These are phyloP conservation scores for Thermothelomyces thermophilus DNA, from an alignment of 2,329 filamentous ascomycete species.

Conservation along the genomic window DNA sequence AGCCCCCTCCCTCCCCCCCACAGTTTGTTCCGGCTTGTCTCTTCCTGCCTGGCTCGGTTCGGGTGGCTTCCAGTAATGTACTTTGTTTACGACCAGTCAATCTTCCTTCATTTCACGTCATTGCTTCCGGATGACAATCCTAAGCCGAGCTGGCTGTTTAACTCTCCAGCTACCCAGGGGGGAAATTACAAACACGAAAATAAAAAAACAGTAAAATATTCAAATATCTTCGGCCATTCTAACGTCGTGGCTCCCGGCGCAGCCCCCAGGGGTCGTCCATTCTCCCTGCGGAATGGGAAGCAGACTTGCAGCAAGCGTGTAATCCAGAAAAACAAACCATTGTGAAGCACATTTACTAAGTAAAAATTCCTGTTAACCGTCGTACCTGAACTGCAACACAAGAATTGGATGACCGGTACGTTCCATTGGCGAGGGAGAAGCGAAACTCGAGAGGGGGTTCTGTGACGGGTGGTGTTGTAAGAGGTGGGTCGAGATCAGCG, in stretches of 20 bases:
- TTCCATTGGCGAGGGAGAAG: background rate
- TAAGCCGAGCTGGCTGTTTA: background rate
- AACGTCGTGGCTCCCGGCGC: too few relatives aligned
- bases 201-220: too few relatives aligned
- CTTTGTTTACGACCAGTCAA: background rate
- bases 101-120: conserved; percentile 3
- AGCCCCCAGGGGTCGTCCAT: too few relatives aligned
- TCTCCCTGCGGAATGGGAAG: too few relatives aligned
- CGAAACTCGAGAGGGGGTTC: background rate
- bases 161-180: too few relatives aligned
- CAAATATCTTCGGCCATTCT: too few relatives aligned
- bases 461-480: background rate
- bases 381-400: too few relatives aligned
- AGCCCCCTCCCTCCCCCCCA: background rate
- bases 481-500: conserved; percentile 5
- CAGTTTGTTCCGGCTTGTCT: background rate
- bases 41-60: background rate
- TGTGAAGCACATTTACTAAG: background rate
- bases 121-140: background rate
- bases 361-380: too few relatives aligned
- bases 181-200: too few relatives aligned
- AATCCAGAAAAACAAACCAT: too few relatives aligned
- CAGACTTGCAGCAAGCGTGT: too few relatives aligned
- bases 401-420: background rate
- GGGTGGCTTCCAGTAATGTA: background rate